These are phyloP conservation scores for Saccharum officinarum DNA, from an alignment of 176 grass and related monocot genomes.

Conservation along the genomic window DNA sequence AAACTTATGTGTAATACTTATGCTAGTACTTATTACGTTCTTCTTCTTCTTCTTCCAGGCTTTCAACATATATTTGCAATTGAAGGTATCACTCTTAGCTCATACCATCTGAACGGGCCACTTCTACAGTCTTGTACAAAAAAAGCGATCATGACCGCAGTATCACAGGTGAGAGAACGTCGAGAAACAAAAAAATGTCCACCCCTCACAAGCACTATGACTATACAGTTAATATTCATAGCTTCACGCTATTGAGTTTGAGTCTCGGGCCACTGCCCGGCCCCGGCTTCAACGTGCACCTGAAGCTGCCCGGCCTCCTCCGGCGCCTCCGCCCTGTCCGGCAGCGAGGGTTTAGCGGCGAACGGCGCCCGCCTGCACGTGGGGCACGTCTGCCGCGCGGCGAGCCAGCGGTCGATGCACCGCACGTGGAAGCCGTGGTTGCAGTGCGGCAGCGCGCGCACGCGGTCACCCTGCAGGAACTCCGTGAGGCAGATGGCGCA, in stretches of 20 bases:
- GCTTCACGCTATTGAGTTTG: not conserved
- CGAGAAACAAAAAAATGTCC: slow-evolving; percentile 18
- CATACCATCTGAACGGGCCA: not conserved
- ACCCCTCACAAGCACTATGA: not conserved
- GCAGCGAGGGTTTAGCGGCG: not conserved
- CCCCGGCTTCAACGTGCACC: not conserved
- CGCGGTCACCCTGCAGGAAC: slow-evolving; percentile 68
- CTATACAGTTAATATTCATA: not conserved
- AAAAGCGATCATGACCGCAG: not conserved
- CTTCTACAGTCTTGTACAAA: not conserved
- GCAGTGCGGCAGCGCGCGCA: slow-evolving; percentile 75
- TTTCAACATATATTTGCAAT: not conserved
- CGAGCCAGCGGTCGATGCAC: slow-evolving; percentile 91
- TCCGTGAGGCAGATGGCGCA: slow-evolving; percentile 94
- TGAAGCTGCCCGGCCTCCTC: not conserved
- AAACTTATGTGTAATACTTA: not conserved
- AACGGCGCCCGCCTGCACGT: slow-evolving; percentile 80
- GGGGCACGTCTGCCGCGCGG: slow-evolving; percentile 70
- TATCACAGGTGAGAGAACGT: not conserved
- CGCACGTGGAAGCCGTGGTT: slow-evolving; percentile 82
- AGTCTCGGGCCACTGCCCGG: not conserved
- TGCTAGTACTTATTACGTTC: not conserved
- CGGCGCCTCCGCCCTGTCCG: not conserved
- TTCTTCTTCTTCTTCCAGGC: too few relatives aligned
- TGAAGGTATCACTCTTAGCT: not conserved